Evolutionary conservation across 345 rosid genomes (phyloP), one percentile per base, ranked within the genome.

Genomic region (Microthlaspi erraticum): DNA sequence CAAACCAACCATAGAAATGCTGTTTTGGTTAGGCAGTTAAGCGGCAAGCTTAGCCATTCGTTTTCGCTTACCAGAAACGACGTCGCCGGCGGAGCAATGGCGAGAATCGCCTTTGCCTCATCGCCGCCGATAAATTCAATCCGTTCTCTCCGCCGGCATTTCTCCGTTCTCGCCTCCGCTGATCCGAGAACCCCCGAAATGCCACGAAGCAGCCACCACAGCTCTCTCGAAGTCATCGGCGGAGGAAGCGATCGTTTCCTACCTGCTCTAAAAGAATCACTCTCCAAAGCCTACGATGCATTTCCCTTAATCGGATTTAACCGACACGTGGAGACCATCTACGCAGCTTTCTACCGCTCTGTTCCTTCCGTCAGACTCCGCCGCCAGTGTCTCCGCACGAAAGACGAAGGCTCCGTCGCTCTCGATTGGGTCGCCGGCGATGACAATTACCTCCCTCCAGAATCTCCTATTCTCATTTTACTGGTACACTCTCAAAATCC

Each of bases 391-490:
- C 81, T 81, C 38, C 81, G 84, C 2, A 81, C 80, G 5, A 70
- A 71, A 68, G 84, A 83, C 14, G 5, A 79, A 32, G 87, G 87
- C 44, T 62, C 81, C 39, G 81, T 83, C 32, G 81, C 84, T 4
- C 80, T 83, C 18, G 87, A 83, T 62, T 83, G 87, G 87, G 78
- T 77, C 50, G 50, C 67, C 51, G 87, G 83, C 1, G 84, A 81
- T 52, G 71, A 79, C 31, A 73, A 34, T 53, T 62, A 38, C 49
- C 70, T 90, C 49, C 66, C 87, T 16, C 79, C 80, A 4, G 82
- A 82, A 18, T 84, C 94, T 55, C 96, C 98, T 1, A 36, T 93
- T 34, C 89, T 93, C 52, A 87, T 93, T 74, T 76, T 93, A 62
- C 78, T 93, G 84, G 98, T 93, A 53, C 80, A 51, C 7, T 59